phyloP scores from a whole-genome alignment of 2,329 filamentous ascomycete species.

The Talaromyces sp. region DNA sequence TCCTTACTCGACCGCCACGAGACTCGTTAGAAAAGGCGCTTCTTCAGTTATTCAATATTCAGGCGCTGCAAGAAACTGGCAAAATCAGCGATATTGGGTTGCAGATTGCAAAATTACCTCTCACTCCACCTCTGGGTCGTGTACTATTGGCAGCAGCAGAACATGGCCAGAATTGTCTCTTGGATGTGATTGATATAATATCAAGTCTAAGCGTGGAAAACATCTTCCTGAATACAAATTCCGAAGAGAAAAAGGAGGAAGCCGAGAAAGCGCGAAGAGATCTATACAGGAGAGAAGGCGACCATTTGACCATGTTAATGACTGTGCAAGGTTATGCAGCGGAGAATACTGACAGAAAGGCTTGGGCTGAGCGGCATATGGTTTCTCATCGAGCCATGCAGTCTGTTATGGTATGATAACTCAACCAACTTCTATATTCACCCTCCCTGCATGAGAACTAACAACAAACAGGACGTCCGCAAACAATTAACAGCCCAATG shows the following conservation, averaged over 20 bases:
- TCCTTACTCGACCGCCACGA: constrained; percentile 76
- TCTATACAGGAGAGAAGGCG: constrained; percentile 60
- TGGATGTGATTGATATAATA: constrained; percentile 83
- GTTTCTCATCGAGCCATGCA: constrained; percentile 65
- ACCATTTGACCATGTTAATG: constrained; percentile 62
- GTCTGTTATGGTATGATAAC: constrained; percentile 55
- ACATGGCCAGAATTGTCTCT: constrained; percentile 68
- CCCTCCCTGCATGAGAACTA: not conserved
- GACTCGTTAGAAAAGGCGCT: constrained; percentile 80
- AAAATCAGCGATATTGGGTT: constrained; percentile 70
- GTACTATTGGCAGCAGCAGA: constrained; percentile 78
- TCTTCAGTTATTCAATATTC: constrained; percentile 73
- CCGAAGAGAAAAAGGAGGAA: constrained; percentile 60
- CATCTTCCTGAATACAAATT: constrained; percentile 60
- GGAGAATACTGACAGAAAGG: constrained; percentile 58
- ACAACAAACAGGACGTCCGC: constrained; percentile 52
- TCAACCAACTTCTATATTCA: not conserved
- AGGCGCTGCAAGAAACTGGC: constrained; percentile 70
- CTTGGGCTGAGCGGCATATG: constrained; percentile 59
- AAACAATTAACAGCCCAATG: constrained; percentile 62
- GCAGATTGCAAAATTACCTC: constrained; percentile 77
- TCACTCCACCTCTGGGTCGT: constrained; percentile 76
- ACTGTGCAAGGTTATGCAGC: constrained; percentile 60
- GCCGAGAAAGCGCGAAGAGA: constrained; percentile 56
- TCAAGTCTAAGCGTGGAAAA: constrained; percentile 65